phyloP scores from a whole-genome alignment of 164 flowering plant genomes.

The Dillenia turbinata region DNA sequence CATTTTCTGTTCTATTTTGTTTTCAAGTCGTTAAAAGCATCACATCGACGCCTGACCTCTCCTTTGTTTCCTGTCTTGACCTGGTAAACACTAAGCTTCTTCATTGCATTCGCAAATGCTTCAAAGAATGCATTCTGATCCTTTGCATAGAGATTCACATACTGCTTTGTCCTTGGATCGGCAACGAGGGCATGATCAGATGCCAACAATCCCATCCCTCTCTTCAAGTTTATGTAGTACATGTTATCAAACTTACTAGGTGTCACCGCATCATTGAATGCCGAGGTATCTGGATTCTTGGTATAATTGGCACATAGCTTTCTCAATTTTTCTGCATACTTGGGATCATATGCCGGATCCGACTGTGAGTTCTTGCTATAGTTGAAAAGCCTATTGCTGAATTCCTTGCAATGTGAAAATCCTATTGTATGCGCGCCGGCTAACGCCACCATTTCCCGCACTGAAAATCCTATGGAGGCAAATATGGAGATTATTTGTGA shows the following conservation, averaged over 20 bases:
- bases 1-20: not conserved
- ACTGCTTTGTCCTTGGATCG: conserved; percentile 49
- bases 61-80: conserved; percentile 48
- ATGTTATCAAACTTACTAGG: conserved; percentile 67
- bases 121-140: conserved; percentile 49
- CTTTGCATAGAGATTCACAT: conserved; percentile 44
- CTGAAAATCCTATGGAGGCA: conserved; percentile 36
- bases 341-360: conserved; percentile 48
- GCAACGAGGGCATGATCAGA: conserved; percentile 36
- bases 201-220: conserved; percentile 48
- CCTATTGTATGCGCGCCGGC: conserved; percentile 77
- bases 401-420: conserved; percentile 73
- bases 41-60: conserved; percentile 60
- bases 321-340: conserved; percentile 34
- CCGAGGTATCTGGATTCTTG: conserved; percentile 37
- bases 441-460: conserved; percentile 59
- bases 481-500: conserved; percentile 36
- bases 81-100: conserved; percentile 41
- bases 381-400: conserved; percentile 38
- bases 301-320: conserved; percentile 42
- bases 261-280: conserved; percentile 59
- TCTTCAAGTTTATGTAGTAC: conserved; percentile 48
- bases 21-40: conserved; percentile 33
- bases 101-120: conserved; percentile 55
- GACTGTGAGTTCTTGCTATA: conserved; percentile 18